Evolutionary conservation across 768 basidiomycete species (phyloP).

Genomic region (Boletus vermiculosoides): DNA sequence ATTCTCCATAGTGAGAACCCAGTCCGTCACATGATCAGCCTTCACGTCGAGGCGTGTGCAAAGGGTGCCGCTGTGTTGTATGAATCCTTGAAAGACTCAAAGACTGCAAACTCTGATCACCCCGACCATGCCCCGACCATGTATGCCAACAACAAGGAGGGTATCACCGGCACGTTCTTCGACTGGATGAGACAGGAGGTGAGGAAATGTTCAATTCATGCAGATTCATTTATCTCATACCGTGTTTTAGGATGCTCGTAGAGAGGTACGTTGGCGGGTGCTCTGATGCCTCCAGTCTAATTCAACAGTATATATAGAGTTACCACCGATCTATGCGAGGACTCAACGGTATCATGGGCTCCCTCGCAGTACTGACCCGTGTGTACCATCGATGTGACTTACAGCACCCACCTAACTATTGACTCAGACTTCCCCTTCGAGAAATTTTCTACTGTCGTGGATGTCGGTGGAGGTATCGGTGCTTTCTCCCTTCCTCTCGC

Average conservation of each 20-base stretch:
- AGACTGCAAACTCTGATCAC: slow-evolving; percentile 16
- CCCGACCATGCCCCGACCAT: slow-evolving; percentile 24
- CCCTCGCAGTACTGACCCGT: slow-evolving; percentile 25
- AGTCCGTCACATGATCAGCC: slow-evolving; percentile 17
- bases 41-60: slow-evolving; percentile 17
- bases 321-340: slow-evolving; percentile 28
- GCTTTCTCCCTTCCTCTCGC: slow-evolving; percentile 31
- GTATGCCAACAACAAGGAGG: slow-evolving; percentile 18
- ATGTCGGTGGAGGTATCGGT: slow-evolving; percentile 38
- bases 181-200: slow-evolving; percentile 27
- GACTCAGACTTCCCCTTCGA: slow-evolving; percentile 34
- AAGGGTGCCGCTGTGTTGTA: slow-evolving; percentile 24
- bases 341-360: slow-evolving; percentile 24
- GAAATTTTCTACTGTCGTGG: slow-evolving; percentile 30
- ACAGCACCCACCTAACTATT: neutral
- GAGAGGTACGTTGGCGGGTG: slow-evolving; percentile 15
- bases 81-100: slow-evolving; percentile 29
- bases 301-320: slow-evolving; percentile 7
- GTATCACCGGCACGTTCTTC: slow-evolving; percentile 23
- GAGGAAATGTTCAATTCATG: neutral
- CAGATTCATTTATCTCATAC: neutral
- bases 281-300: neutral
- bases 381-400: neutral
- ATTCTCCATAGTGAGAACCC: slow-evolving; percentile 26
- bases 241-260: slow-evolving; percentile 11